Conservation (phyloP, 2,329 filamentous ascomycete genomes). For the Fusarium nanum region DNA sequence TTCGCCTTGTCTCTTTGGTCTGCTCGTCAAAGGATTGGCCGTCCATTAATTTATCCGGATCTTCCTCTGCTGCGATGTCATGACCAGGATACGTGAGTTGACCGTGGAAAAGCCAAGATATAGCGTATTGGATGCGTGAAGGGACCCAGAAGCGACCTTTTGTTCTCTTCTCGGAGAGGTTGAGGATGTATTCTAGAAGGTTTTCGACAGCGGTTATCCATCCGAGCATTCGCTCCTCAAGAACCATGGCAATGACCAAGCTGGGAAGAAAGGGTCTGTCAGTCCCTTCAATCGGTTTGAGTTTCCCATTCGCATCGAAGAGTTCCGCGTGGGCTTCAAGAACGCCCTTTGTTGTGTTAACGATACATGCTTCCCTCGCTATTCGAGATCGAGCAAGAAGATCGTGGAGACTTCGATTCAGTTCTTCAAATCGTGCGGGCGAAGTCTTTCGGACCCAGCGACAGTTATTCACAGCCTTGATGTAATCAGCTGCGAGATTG, state of each 20-base stretch:
- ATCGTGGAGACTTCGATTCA: conserved; percentile 35
- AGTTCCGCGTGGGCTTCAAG: conserved; percentile 54
- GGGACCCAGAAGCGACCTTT: conserved; percentile 57
- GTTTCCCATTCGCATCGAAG: conserved; percentile 55
- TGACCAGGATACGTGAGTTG: conserved; percentile 32
- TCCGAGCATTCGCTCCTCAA: conserved; percentile 57
- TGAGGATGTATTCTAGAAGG: conserved; percentile 53
- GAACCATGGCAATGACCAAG: conserved; percentile 60
- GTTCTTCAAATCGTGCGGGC: conserved; percentile 35
- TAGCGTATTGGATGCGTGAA: conserved; percentile 52
- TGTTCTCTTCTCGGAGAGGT: conserved; percentile 52
- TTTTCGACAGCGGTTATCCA: conserved; percentile 46
- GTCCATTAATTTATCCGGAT: conserved; percentile 38
- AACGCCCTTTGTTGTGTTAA: conserved; percentile 55
- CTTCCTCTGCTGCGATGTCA: conserved; percentile 31
- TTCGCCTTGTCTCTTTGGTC: conserved; percentile 51
- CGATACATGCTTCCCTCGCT: conserved; percentile 44
- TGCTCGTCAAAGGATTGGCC: conserved; percentile 47
- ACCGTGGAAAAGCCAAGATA: conserved; percentile 53
- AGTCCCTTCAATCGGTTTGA: conserved; percentile 46
- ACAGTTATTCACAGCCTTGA: conserved; percentile 47
- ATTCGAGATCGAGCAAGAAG: conserved; percentile 45
- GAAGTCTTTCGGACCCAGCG: conserved; percentile 48
- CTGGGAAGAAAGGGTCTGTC: conserved; percentile 50
- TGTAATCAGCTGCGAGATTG: conserved; percentile 39